A percentile compares a stretch with the other conserved stretches of the same genome.
Conservation (phyloP, 257 asterid species). For the Solanum rostratum region DNA sequence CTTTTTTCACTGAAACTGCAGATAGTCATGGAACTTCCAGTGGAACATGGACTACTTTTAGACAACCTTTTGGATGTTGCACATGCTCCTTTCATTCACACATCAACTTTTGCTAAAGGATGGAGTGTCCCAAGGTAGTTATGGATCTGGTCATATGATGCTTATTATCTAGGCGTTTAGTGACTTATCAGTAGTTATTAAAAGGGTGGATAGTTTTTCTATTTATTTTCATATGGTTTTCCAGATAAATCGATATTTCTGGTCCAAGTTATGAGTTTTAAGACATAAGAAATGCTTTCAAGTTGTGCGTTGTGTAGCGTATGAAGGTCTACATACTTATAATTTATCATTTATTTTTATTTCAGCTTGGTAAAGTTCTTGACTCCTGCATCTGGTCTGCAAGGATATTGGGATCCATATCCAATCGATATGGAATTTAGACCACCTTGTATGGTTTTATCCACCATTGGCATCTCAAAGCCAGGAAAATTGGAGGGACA, state of each 20-base stretch:
- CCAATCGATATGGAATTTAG: conserved; percentile 94
- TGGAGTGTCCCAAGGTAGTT: conserved; percentile 84
- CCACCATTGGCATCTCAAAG: conserved; percentile 90
- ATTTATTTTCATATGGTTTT: neutral
- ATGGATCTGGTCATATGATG: neutral
- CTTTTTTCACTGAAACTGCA: conserved; percentile 14
- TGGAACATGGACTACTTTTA: conserved; percentile 80
- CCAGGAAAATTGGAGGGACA: conserved; percentile 86
- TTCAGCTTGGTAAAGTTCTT: conserved; percentile 85
- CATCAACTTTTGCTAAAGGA: conserved; percentile 95
- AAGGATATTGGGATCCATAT: conserved; percentile 97
- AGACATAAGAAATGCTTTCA: neutral
- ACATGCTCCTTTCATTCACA: conserved; percentile 93
- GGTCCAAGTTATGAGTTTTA: neutral
- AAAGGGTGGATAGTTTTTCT: neutral
- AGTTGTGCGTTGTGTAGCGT: neutral
- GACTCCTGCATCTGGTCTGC: conserved; percentile 68
- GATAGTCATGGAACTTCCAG: conserved; percentile 95
- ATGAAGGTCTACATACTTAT: neutral
- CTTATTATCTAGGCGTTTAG: neutral
- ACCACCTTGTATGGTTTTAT: conserved; percentile 86
- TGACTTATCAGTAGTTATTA: neutral
- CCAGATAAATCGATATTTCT: neutral
- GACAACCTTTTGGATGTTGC: conserved; percentile 98
- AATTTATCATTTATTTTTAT: neutral